A percentile compares a stretch with the other conserved stretches of the same genome.
Conservation (phyloP, 306 rosid species). For the Vigna reflexopilosa region DNA sequence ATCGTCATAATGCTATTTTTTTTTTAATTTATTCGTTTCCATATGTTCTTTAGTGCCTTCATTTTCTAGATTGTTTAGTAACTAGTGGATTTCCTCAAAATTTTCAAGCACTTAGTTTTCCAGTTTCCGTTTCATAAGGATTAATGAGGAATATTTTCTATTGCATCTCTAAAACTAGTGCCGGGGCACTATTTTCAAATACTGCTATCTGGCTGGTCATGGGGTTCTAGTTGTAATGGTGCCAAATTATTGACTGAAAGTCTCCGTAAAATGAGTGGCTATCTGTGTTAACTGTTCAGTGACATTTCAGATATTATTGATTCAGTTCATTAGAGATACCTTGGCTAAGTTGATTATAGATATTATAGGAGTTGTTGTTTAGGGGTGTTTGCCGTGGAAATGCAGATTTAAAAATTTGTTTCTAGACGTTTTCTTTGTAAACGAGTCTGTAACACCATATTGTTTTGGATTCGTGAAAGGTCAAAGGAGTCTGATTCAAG, state of each 20-base stretch:
- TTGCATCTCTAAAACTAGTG: slow-evolving; percentile 11
- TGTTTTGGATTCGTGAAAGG: slow-evolving; percentile 26
- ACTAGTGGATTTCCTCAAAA: slow-evolving; percentile 17
- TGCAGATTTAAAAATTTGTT: background rate
- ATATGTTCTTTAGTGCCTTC: background rate
- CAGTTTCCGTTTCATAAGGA: background rate
- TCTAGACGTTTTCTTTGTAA: background rate
- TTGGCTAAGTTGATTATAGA: slow-evolving; percentile 16
- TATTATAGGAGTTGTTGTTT: background rate
- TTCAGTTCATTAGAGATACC: slow-evolving; percentile 18
- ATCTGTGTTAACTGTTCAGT: slow-evolving; percentile 4
- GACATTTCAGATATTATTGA: slow-evolving; percentile 27
- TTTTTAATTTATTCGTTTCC: background rate
- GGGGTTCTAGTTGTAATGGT: background rate
- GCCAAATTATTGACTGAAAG: slow-evolving; percentile 15
- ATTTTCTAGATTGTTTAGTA: slow-evolving; percentile 12
- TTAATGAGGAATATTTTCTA: background rate
- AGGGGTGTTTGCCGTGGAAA: slow-evolving; percentile 21
- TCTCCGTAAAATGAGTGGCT: background rate
- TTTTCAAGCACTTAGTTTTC: background rate
- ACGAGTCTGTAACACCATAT: slow-evolving; percentile 10
- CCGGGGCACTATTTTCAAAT: background rate
- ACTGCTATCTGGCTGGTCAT: background rate
- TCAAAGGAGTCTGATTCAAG: slow-evolving; percentile 33
- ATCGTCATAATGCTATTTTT: background rate